Base-by-base conservation (phyloP, 1,139 yeast genomes). In the Geotrichum reessii region DNA sequence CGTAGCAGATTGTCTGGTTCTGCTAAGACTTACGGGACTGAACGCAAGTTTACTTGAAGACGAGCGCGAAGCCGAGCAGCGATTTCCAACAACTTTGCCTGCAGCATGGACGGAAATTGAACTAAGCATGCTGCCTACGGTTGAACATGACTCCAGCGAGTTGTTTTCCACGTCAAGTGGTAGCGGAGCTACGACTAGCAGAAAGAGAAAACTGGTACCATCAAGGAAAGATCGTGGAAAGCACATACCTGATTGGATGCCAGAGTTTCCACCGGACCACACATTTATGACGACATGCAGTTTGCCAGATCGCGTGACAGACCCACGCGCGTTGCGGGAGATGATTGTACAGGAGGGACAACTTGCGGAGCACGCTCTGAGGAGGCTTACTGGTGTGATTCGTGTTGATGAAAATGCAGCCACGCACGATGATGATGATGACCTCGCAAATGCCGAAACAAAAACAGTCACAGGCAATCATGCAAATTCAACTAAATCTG, bases 231-330 rank as follows among this genome's bases (percentile, higher is more conserved):
- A 72, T 22, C 72, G 77, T 47, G 84, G 83, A n/a, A 67, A 70
- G 1, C 82, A 84, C 64, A 79, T 88, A 3, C 95, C 95, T 0
- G 67, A 74, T 3, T 90, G 90, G 83, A 75, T 92, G 67, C 98
- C 98, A 0, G 84, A 83, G 24, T 77, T 91, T 46, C 98, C 98
- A 1, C 97, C 98, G 0, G 96, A 89, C 67, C 95, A 91, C 71
- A 92, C 98, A 0, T 92, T 86, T 69, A 84, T 83, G 71, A 80
- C 83, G 56, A 87, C 97, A 0, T 86, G 96, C 0, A 78, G 80
- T 62, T 89, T 78, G 69, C 78, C 83, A 63, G 76, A 82, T 33
- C 77, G 86, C 21, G 73, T 85, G n/a, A 81, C 85, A 0, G 95
- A 89, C 68, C 89, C 92, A 65, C 82, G 86, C 62, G 76, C 81